phyloP scores from a whole-genome alignment of 139 green algal species.

The Desmodesmus armatus region DNA sequence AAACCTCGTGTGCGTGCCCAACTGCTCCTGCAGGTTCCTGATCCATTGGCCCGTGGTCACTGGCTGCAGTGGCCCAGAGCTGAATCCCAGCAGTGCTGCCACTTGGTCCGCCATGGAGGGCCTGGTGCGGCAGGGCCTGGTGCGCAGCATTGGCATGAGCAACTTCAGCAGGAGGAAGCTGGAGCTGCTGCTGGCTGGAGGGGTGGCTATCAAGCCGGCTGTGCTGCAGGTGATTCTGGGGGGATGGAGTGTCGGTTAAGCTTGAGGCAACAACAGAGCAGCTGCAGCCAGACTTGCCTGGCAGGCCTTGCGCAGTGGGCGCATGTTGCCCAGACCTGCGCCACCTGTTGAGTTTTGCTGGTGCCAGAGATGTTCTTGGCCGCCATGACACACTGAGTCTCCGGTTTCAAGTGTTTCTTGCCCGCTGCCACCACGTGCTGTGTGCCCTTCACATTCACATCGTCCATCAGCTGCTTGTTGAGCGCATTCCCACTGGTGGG shows the following conservation, averaged over 20 bases:
- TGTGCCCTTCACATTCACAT: slow-evolving; percentile 91
- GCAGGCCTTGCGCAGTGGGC: not conserved
- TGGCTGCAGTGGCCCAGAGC: slow-evolving; percentile 61
- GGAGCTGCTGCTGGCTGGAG: slow-evolving; percentile 59
- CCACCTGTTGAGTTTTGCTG: slow-evolving; percentile 71
- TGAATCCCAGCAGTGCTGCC: slow-evolving; percentile 65
- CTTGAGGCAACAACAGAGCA: not conserved
- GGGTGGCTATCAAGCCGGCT: slow-evolving; percentile 2
- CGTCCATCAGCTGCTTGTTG: slow-evolving; percentile 84
- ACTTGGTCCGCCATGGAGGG: slow-evolving; percentile 76
- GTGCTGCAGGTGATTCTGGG: slow-evolving; percentile 9
- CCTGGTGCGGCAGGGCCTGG: slow-evolving; percentile 75
- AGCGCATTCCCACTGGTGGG: slow-evolving; percentile 80
- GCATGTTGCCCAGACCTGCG: too few relatives aligned
- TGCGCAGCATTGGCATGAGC: slow-evolving; percentile 82
- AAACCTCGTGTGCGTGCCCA: too few relatives aligned
- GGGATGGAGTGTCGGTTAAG: not conserved
- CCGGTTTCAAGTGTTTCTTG: slow-evolving; percentile 48
- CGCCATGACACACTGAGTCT: too few relatives aligned
- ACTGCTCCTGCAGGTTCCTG: slow-evolving; percentile 93
- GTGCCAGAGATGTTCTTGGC: slow-evolving; percentile 81
- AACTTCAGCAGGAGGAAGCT: slow-evolving; percentile 88
- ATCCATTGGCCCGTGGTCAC: slow-evolving; percentile 83
- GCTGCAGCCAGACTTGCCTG: too few relatives aligned
- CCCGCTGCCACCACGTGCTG: slow-evolving; percentile 82